Conservation (phyloP, 768 basidiomycete genomes). For the Pleurotus cornucopiae region DNA sequence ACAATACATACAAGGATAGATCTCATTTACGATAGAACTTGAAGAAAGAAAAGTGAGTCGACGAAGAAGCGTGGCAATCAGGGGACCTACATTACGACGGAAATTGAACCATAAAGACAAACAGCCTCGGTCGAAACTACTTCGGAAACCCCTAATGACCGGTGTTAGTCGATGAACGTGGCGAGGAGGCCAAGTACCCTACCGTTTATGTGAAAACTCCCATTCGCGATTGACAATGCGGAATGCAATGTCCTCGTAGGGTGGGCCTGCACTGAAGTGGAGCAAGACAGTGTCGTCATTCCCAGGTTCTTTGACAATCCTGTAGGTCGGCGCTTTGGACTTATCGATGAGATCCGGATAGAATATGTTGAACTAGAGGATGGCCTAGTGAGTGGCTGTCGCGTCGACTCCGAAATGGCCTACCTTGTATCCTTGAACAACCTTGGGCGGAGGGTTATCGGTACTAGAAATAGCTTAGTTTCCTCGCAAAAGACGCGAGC, state of each 20-base stretch:
- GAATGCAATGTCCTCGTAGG: conserved; percentile 99
- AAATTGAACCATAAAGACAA: conserved; percentile 96
- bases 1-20: background rate
- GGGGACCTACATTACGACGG: conserved; percentile 74
- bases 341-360: conserved; percentile 99
- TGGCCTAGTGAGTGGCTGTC: background rate
- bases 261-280: conserved; percentile 94
- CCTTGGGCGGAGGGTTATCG: conserved; percentile 98
- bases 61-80: conserved; percentile 5
- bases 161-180: background rate
- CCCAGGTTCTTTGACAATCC: conserved; percentile 88
- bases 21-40: conserved; percentile 8
- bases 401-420: conserved; percentile 3
- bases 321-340: conserved; percentile 94
- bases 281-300: conserved; percentile 94
- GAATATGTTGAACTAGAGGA: conserved; percentile 84
- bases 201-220: conserved; percentile 98
- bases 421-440: conserved; percentile 98
- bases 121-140: conserved; percentile 96
- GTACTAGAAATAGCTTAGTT: conserved; percentile 47
- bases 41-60: background rate
- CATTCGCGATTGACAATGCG: conserved; percentile 96
- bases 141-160: conserved; percentile 78
- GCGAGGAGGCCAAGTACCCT: conserved; percentile 12
- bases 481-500: conserved; percentile 3